Base-by-base conservation (phyloP, 768 basidiomycete genomes). In the Nidula microcarpa region DNA sequence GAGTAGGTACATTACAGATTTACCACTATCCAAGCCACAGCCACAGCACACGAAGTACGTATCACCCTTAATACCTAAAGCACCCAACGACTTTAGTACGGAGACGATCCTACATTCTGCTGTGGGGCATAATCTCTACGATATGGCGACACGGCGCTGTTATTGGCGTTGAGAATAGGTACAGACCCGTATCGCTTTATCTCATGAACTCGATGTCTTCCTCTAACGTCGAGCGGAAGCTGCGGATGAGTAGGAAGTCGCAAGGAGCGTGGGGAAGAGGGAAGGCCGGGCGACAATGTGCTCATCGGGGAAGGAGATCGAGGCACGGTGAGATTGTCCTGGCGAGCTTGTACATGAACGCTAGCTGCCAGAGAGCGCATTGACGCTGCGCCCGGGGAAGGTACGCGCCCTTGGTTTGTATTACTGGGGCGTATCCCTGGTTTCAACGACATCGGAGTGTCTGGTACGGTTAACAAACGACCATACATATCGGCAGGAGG, bases 251-350 rank as follows among this genome's bases (percentile, higher is more conserved):
- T 56, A 16, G 63, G 62, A 7, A 65, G 54, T 16, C 53, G 41
- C 5, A 56, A 60, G 11, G 65, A 59, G 37, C 58, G 60, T 6
- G 68, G 67, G 11, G 66, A 60, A 13, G 60, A 47, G 10, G 66
- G 64, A 43, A 68, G 52, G 11, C 58, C 57, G 14, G 55, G 37
- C 50, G 60, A 58, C 8, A 53, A 60, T 30, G 46, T 51, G 17
- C 52, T 53, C 16, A 58, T 51, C 13, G 60, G 62, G 14, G 65
- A 64, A 17, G 65, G 64, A 10, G 62, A 57, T 13, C 66, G 56
- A 6, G 68, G 67, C 4, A 64, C 60, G n/a, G 58, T 41, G 11
- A 34, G 11, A 14, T 13, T 41, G 16, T 16, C 23, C 43, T 46
- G 37, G n/a, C 39, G 49, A 8, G 18, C 44, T 18, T 41, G 33